Conservation (phyloP, 805 yeast species). For the Metschnikowia gruessii region DNA sequence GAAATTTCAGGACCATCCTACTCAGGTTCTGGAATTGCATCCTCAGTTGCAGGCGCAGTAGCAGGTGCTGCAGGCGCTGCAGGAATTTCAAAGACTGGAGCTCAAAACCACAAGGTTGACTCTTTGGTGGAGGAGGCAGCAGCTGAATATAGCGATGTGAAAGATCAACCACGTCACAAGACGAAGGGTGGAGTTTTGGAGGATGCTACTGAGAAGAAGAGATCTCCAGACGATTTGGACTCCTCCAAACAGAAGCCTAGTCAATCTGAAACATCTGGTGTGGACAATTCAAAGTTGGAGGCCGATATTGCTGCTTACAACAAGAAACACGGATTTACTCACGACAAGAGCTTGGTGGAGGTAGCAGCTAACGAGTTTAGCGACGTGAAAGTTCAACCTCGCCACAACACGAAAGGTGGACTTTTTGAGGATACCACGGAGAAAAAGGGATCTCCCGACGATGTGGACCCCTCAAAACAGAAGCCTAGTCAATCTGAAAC, state of each 20-base stretch:
- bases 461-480: constrained; percentile 4
- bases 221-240: constrained; percentile 6
- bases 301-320: constrained; percentile 27
- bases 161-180: constrained; percentile 12
- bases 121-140: constrained; percentile 24
- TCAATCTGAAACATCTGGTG: constrained; percentile 7
- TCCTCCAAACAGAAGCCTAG: constrained; percentile 1
- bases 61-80: constrained; percentile 23
- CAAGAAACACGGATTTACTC: constrained; percentile 25
- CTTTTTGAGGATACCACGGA: constrained; percentile 8
- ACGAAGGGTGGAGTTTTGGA: constrained; percentile 11
- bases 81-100: constrained; percentile 3
- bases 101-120: constrained; percentile 14
- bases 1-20: background rate
- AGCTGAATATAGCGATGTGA: constrained; percentile 9
- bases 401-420: constrained; percentile 10
- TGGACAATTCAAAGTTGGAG: constrained; percentile 21
- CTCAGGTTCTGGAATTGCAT: constrained; percentile 6
- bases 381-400: constrained; percentile 12
- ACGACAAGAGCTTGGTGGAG: constrained; percentile 27
- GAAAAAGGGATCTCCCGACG: constrained; percentile 5
- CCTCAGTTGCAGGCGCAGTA: constrained; percentile 20
- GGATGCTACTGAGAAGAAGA: constrained; percentile 1
- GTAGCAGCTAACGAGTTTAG: constrained; percentile 21
- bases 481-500: constrained; percentile 3